These are phyloP conservation scores for Hypoxylon sp. DNA, from an alignment of 2,329 filamentous ascomycete genomes.

Conservation along the genomic window DNA sequence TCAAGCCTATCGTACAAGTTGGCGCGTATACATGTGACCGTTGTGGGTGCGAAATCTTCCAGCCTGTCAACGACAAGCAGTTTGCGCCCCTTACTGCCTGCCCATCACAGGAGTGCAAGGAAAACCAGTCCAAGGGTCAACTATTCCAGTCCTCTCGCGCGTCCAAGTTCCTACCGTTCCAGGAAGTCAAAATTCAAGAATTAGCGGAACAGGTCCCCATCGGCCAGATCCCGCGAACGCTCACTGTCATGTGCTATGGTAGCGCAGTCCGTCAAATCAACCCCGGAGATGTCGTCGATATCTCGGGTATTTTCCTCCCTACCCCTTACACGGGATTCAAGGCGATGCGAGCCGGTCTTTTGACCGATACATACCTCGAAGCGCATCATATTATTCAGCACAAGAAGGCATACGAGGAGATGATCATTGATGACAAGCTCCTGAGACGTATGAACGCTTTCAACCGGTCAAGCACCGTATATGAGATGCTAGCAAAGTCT, in stretches of 20 bases:
- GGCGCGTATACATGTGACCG: constrained; percentile 98
- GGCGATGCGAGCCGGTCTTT: constrained; percentile 93
- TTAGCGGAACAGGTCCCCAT: constrained; percentile 99
- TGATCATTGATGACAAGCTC: constrained; percentile 84
- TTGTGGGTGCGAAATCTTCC: constrained; percentile 97
- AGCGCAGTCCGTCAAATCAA: constrained; percentile 88
- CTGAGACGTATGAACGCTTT: constrained; percentile 89
- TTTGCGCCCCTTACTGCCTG: constrained; percentile 90
- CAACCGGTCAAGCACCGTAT: constrained; percentile 88
- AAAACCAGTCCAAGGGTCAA: constrained; percentile 93
- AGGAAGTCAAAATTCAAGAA: constrained; percentile 98
- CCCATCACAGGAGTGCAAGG: constrained; percentile 88
- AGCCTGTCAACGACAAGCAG: constrained; percentile 91
- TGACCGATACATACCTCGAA: constrained; percentile 97
- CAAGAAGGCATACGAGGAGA: constrained; percentile 97
- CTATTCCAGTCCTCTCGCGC: constrained; percentile 95
- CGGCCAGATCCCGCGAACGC: constrained; percentile 92
- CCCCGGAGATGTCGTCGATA: constrained; percentile 93
- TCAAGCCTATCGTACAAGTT: constrained; percentile 97
- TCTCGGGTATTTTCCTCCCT: constrained; percentile 95
- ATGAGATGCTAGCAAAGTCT: constrained; percentile 94
- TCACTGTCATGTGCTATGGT: constrained; percentile 92
- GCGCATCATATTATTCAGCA: constrained; percentile 94
- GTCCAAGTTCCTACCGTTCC: constrained; percentile 97
- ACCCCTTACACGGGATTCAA: constrained; percentile 99